Evolutionary conservation across 768 basidiomycete species (phyloP).

Genomic region (Lentinula boryana): DNA sequence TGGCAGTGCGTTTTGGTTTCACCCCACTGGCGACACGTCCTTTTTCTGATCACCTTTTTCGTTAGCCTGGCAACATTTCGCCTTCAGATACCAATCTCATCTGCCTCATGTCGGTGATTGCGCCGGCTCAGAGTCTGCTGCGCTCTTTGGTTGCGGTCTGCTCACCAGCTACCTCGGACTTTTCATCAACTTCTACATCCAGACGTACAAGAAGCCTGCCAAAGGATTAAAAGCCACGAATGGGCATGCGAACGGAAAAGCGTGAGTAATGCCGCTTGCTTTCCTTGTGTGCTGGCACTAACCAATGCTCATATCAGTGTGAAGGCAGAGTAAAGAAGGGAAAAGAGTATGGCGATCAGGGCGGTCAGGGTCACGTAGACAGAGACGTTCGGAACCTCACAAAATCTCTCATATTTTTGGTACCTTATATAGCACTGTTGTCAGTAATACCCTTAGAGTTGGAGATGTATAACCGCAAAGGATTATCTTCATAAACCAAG

Average conservation of each 20-base stretch:
- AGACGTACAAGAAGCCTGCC: conserved; percentile 70
- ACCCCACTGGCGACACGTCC: neutral
- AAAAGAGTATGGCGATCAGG: neutral
- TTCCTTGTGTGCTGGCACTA: neutral
- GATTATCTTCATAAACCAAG: neutral
- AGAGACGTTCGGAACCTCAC: neutral
- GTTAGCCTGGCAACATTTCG: conserved; percentile 78
- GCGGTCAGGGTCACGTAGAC: neutral
- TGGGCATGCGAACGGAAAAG: conserved; percentile 29
- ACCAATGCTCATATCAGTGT: neutral
- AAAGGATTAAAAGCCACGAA: conserved; percentile 26
- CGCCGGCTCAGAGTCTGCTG: conserved; percentile 84
- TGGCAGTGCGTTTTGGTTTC: conserved; percentile 62
- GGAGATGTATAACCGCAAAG: neutral
- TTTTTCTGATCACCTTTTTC: conserved; percentile 3
- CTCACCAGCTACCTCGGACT: conserved; percentile 88
- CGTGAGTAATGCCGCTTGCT: conserved; percentile 15
- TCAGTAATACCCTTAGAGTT: conserved; percentile 4
- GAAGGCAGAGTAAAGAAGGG: neutral
- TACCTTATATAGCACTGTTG: neutral
- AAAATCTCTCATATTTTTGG: neutral
- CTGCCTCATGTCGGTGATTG: conserved; percentile 80
- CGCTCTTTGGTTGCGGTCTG: conserved; percentile 82
- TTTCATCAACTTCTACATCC: conserved; percentile 93
- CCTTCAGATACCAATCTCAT: conserved; percentile 49